Evolutionary conservation across 2,329 filamentous ascomycete genomes (phyloP).

Genomic region (Alternaria solani): DNA sequence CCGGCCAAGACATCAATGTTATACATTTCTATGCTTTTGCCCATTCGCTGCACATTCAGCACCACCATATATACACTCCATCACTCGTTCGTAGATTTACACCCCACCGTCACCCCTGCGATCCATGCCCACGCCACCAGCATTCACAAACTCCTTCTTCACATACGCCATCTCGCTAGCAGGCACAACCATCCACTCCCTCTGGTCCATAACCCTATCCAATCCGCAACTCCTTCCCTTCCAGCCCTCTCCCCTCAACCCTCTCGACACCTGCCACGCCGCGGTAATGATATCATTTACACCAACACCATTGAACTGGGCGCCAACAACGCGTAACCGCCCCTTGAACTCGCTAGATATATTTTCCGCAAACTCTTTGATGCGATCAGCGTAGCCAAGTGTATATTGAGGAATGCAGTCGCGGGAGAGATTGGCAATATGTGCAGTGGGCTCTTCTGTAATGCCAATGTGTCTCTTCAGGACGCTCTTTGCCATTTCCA

Average conservation of each 20-base stretch:
- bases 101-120: slow-evolving; percentile 9
- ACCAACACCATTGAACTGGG: slow-evolving; percentile 58
- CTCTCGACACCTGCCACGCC: slow-evolving; percentile 62
- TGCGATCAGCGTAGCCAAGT: slow-evolving; percentile 74
- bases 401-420: slow-evolving; percentile 92
- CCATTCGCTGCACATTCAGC: not conserved
- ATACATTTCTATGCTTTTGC: slow-evolving; percentile 1
- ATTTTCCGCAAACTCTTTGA: slow-evolving; percentile 63
- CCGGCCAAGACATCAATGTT: not conserved
- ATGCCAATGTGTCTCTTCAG: slow-evolving; percentile 80
- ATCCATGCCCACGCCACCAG: slow-evolving; percentile 1
- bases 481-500: slow-evolving; percentile 73
- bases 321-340: slow-evolving; percentile 67
- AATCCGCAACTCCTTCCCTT: slow-evolving; percentile 38
- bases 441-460: slow-evolving; percentile 66
- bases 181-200: slow-evolving; percentile 24
- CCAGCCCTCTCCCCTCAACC: slow-evolving; percentile 43
- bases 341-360: slow-evolving; percentile 68
- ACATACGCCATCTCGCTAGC: slow-evolving; percentile 17
- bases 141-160: slow-evolving; percentile 4
- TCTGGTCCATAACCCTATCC: slow-evolving; percentile 27
- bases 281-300: slow-evolving; percentile 63
- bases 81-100: not conserved
- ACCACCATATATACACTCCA: not conserved
- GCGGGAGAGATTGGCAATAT: slow-evolving; percentile 66